Conservation (phyloP, 768 basidiomycete species). For the Boletus pseudopeckii region DNA sequence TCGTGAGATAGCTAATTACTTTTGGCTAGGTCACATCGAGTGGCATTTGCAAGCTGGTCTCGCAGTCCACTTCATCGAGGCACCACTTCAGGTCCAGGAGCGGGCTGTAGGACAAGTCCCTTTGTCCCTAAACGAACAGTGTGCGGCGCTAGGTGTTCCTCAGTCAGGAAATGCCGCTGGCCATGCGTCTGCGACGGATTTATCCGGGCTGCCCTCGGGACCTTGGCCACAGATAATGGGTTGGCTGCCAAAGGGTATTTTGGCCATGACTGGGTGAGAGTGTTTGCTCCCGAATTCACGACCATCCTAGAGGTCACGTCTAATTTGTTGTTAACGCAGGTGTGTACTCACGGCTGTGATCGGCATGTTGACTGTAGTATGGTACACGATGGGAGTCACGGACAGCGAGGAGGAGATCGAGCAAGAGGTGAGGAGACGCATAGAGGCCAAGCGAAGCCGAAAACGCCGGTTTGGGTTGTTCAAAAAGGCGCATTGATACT, state of each 20-base stretch:
- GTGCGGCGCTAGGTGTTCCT: conserved; percentile 54
- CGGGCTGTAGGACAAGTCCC: conserved; percentile 47
- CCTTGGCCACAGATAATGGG: conserved; percentile 73
- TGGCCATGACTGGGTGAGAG: conserved; percentile 69
- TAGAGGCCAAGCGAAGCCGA: conserved; percentile 55
- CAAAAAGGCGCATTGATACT: conserved; percentile 6
- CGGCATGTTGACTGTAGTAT: conserved; percentile 78
- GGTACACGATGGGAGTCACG: conserved; percentile 79
- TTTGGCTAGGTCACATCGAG: conserved; percentile 65
- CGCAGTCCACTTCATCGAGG: conserved; percentile 80
- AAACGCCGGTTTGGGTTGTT: conserved; percentile 44
- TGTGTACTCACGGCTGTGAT: conserved; percentile 80
- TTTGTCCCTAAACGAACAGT: conserved; percentile 65
- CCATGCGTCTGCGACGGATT: conserved; percentile 61
- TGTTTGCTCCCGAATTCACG: not conserved
- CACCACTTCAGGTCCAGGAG: conserved; percentile 68
- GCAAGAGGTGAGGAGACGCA: conserved; percentile 53
- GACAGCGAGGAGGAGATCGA: conserved; percentile 82
- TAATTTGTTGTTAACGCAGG: conserved; percentile 36
- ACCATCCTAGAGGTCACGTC: not conserved
- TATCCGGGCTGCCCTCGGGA: conserved; percentile 59
- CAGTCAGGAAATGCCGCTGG: conserved; percentile 88
- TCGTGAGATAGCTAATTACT: not conserved
- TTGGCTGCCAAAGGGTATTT: conserved; percentile 70
- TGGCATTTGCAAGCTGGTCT: conserved; percentile 87